Conservation (phyloP, 1,139 yeast genomes). For the Suhomyces bolitotheri region DNA sequence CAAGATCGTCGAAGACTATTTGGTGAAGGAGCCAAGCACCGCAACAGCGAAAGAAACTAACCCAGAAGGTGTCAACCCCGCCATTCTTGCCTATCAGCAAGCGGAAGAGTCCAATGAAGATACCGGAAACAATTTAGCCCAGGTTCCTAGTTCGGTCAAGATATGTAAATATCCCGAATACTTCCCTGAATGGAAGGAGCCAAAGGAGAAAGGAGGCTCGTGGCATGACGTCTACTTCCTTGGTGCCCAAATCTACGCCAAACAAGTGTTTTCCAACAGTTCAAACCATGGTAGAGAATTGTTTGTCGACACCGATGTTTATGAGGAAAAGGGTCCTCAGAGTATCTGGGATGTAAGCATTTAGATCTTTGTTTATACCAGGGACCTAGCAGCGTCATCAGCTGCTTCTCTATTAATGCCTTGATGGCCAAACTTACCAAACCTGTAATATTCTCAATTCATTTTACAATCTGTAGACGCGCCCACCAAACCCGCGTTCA, state of each 20-base stretch:
- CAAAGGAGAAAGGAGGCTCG: slow-evolving; percentile 55
- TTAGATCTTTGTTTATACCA: no score
- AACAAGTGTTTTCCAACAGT: slow-evolving; percentile 72
- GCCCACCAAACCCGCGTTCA: not conserved
- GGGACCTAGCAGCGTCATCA: no score
- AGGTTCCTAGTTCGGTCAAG: slow-evolving; percentile 76
- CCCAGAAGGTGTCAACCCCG: slow-evolving; percentile 38
- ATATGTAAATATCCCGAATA: slow-evolving; percentile 81
- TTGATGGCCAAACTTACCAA: not conserved
- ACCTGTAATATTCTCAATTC: slow-evolving; percentile 3
- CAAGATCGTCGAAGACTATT: slow-evolving; percentile 58
- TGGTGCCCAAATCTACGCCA: slow-evolving; percentile 87
- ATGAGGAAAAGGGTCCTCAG: slow-evolving; percentile 79
- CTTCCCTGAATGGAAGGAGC: slow-evolving; percentile 92
- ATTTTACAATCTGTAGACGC: not conserved
- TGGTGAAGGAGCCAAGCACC: slow-evolving; percentile 37
- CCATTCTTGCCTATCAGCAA: slow-evolving; percentile 48
- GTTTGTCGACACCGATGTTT: slow-evolving; percentile 70
- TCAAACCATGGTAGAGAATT: slow-evolving; percentile 62
- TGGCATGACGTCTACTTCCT: slow-evolving; percentile 73
- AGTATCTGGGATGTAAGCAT: slow-evolving; percentile 54
- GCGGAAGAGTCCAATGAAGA: slow-evolving; percentile 26
- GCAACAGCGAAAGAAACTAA: slow-evolving; percentile 30
- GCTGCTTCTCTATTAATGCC: not conserved
- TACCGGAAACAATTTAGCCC: slow-evolving; percentile 42